Conservation (phyloP, 2,329 filamentous ascomycete genomes). For the Gyromitra esculenta region DNA sequence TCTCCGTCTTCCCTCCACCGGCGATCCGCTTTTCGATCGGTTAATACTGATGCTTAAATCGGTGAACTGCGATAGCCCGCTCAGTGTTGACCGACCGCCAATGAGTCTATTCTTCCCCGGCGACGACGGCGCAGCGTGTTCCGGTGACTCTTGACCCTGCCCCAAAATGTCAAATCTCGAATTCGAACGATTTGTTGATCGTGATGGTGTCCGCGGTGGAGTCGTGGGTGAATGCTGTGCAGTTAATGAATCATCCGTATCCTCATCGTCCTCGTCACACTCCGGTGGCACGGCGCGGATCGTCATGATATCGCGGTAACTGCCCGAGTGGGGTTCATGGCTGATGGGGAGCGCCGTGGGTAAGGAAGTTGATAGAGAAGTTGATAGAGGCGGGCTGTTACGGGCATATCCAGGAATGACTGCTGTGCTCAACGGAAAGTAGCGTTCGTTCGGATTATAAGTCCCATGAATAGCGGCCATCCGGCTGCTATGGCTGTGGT, state of each 20-base stretch:
- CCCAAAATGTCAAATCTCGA: conserved; percentile 49
- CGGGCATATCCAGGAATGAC: conserved; percentile 51
- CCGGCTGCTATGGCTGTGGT: conserved; percentile 42
- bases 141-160: conserved; percentile 46
- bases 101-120: conserved; percentile 46
- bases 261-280: conserved; percentile 58
- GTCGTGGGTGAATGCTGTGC: conserved; percentile 54
- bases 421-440: conserved; percentile 49
- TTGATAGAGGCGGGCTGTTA: conserved; percentile 44
- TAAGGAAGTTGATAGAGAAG: conserved; percentile 44
- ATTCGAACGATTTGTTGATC: conserved; percentile 47
- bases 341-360: conserved; percentile 19
- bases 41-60: conserved; percentile 48
- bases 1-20: conserved; percentile 37
- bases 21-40: conserved; percentile 48
- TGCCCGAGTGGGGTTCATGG: conserved; percentile 26
- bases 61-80: conserved; percentile 39
- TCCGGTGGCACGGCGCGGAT: conserved; percentile 76
- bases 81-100: conserved; percentile 20
- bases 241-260: conserved; percentile 49
- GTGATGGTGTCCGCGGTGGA: conserved; percentile 54
- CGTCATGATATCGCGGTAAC: conserved; percentile 59
- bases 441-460: conserved; percentile 41
- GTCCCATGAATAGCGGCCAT: conserved; percentile 42
- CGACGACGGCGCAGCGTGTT: conserved; percentile 44